Percentiles rank a stretch among this genome's conserved stretches.
These are phyloP conservation scores for Mycena vulgaris DNA, from an alignment of 768 basidiomycete genomes.

Conservation along the genomic window DNA sequence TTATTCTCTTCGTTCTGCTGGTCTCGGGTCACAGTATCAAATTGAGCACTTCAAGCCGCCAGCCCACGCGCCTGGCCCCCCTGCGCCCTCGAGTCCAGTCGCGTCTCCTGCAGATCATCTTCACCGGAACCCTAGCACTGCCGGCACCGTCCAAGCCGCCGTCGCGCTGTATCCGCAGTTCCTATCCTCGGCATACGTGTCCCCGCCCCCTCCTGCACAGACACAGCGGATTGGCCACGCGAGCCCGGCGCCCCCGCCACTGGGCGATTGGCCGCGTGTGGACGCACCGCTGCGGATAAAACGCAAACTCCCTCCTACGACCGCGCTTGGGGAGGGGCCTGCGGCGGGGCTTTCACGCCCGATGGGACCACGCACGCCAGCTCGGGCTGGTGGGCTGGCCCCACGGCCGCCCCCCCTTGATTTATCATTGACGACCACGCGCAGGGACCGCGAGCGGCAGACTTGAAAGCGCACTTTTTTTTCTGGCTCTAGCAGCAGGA, in stretches of 20 bases:
- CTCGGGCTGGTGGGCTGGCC: constrained; percentile 13
- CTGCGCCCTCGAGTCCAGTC: constrained; percentile 23
- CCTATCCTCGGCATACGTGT: constrained; percentile 27
- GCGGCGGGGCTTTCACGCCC: constrained; percentile 13
- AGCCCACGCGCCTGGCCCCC: neutral
- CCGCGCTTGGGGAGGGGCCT: neutral
- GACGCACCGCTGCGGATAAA: constrained; percentile 36
- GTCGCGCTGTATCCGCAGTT: constrained; percentile 36
- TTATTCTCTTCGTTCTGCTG: constrained; percentile 30
- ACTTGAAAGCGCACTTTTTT: neutral
- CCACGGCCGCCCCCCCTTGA: constrained; percentile 22
- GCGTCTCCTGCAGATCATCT: constrained; percentile 28
- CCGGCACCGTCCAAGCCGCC: constrained; percentile 26
- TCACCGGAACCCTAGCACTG: constrained; percentile 21
- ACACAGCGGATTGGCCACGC: neutral
- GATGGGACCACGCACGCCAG: constrained; percentile 29
- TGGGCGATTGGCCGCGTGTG: constrained; percentile 36
- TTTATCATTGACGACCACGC: constrained; percentile 7
- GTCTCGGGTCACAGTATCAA: constrained; percentile 34
- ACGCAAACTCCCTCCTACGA: constrained; percentile 22
- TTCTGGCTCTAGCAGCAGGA: neutral
- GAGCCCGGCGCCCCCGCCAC: constrained; percentile 21
- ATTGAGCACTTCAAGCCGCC: constrained; percentile 37
- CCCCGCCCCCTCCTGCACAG: constrained; percentile 12
- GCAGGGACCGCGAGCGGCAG: constrained; percentile 22